Base-by-base conservation (phyloP, 805 yeast genomes). In the Brettanomyces naardenensis region DNA sequence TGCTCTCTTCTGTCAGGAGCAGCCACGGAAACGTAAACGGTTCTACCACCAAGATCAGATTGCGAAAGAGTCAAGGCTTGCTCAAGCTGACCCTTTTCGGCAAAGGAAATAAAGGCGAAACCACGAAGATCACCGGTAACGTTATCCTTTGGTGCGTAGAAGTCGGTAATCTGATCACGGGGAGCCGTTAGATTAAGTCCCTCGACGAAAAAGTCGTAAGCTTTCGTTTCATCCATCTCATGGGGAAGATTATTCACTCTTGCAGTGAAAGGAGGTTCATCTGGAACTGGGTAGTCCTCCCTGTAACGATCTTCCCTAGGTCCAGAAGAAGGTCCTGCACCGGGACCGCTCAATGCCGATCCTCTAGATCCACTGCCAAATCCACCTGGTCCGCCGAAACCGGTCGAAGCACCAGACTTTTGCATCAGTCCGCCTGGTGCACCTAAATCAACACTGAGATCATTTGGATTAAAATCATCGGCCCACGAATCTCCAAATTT, bases 241-340 rank as follows among this genome's bases (percentile, higher is more conserved):
- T 83, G 89, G 43, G 95, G 86, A 55, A 92, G 74, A 65, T 89
- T 88, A 56, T 76, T 75, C 48, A 90, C 71, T 58, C 86, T 77
- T n/a, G 95, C 97, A 53, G 84, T 81, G 71, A 63, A 92, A 38
- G 99, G 99, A 15, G 97, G 88, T 37, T 65, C 71, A 51, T 87
- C 90, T 33, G 99, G 99, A 43, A 92, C 71, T 31, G 95, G 95
- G 49, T 65, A 82, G 56, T 81, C 89, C 27, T 66, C 69, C 62
- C 85, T 73, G 45, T 73, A 75, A 46, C 65, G 64, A 47, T 66
- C 26, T 23, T 11, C 11, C 11, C 26, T 23, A 11, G 11, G 11
- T 23, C 26, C 11, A 7, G 6, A 6, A 14, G 7, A 6, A 10
- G n/a, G 15, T 6, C 30, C 17, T 6, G 14, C 30, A 10, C n/a